Percentiles rank a stretch among this genome's conserved stretches.
Conservation (phyloP, 208 protist genomes). For the Balamuthia mandrillaris region DNA sequence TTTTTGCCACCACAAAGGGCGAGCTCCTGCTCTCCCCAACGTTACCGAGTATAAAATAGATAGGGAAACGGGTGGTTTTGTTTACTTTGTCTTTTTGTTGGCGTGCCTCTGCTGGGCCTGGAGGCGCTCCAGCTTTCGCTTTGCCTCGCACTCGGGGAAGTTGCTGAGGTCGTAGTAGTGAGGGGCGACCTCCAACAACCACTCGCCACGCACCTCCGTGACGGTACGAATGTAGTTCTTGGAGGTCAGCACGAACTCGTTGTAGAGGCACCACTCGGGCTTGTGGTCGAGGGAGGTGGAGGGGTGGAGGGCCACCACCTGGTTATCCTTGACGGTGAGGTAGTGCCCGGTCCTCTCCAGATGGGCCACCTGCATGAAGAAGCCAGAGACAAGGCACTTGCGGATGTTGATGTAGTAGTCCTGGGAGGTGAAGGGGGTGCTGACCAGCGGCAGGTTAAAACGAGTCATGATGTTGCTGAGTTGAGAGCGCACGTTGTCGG, state of each 20-base stretch:
- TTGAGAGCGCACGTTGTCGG: conserved; percentile 79
- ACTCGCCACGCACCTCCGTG: conserved; percentile 89
- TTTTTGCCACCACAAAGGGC: too few relatives aligned
- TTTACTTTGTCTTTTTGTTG: too few relatives aligned
- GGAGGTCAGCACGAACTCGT: conserved; percentile 93
- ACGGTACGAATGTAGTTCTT: conserved; percentile 94
- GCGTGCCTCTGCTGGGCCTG: background rate
- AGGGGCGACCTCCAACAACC: conserved; percentile 73
- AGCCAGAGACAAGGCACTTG: conserved; percentile 85
- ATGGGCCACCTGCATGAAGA: conserved; percentile 94
- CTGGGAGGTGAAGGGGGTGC: conserved; percentile 64
- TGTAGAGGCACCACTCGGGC: conserved; percentile 95
- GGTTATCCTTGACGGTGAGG: conserved; percentile 94
- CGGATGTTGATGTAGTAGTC: conserved; percentile 84
- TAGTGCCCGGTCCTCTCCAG: conserved; percentile 90
- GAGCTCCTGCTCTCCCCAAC: too few relatives aligned
- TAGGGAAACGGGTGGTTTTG: too few relatives aligned
- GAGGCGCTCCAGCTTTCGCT: conserved; percentile 55
- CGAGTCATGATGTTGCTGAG: conserved; percentile 71
- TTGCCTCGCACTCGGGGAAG: conserved; percentile 75
- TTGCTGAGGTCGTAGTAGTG: conserved; percentile 81
- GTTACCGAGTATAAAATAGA: too few relatives aligned
- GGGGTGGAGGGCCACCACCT: conserved; percentile 82
- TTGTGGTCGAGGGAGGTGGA: conserved; percentile 82
- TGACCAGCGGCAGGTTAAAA: conserved; percentile 65